These are phyloP conservation scores for Calonectria hawksworthii DNA, from an alignment of 2,329 filamentous ascomycete species.

Conservation along the genomic window DNA sequence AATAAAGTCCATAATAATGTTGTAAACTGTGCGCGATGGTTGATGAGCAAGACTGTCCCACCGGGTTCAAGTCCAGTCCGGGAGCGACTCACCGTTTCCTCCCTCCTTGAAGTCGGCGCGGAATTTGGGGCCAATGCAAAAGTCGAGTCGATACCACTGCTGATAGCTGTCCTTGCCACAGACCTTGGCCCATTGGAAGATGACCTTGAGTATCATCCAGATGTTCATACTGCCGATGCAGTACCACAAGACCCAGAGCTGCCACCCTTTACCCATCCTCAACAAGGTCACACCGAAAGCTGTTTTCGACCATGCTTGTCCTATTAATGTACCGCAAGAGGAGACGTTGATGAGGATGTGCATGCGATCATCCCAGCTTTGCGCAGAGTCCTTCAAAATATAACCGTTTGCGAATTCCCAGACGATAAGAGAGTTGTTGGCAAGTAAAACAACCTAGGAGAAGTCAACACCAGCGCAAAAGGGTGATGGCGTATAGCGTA, in stretches of 20 bases:
- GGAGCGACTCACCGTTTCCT: slow-evolving; percentile 60
- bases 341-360: slow-evolving; percentile 64
- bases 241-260: slow-evolving; percentile 61
- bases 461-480: background rate
- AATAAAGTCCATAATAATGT: slow-evolving; percentile 67
- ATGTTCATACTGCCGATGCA: slow-evolving; percentile 64
- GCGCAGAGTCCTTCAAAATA: slow-evolving; percentile 51
- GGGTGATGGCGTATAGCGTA: background rate
- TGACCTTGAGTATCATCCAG: slow-evolving; percentile 61
- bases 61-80: background rate
- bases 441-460: slow-evolving; percentile 56
- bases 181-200: slow-evolving; percentile 65
- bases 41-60: background rate
- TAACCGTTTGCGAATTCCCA: slow-evolving; percentile 64
- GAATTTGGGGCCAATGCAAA: slow-evolving; percentile 57
- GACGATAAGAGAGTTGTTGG: slow-evolving; percentile 61
- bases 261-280: slow-evolving; percentile 60
- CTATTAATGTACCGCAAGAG: slow-evolving; percentile 54
- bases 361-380: slow-evolving; percentile 66
- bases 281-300: slow-evolving; percentile 55
- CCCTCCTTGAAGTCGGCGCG: slow-evolving; percentile 62
- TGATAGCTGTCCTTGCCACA: slow-evolving; percentile 59
- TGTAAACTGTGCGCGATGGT: slow-evolving; percentile 57
- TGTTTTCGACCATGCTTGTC: slow-evolving; percentile 54
- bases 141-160: slow-evolving; percentile 61